Conservation (phyloP, 495 filamentous ascomycete genomes). For the Tricharina praecox region DNA sequence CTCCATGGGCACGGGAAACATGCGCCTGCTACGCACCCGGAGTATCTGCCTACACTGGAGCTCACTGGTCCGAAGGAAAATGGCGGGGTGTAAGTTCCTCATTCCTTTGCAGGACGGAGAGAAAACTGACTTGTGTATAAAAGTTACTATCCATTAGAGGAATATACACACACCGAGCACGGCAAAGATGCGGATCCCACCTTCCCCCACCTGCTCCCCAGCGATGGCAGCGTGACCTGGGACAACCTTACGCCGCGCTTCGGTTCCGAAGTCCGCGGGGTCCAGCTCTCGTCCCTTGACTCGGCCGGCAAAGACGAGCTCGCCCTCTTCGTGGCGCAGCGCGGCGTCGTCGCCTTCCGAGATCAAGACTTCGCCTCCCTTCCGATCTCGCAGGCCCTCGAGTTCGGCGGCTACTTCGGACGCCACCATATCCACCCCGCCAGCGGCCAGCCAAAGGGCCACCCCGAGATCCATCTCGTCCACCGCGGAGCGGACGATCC, state of each 20-base stretch:
- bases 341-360: slow-evolving; percentile 66
- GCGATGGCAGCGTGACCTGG: slow-evolving; percentile 31
- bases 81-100: slow-evolving; percentile 9
- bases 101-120: neutral
- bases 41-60: slow-evolving; percentile 66
- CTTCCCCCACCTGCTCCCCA: slow-evolving; percentile 49
- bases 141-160: slow-evolving; percentile 45
- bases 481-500: slow-evolving; percentile 53
- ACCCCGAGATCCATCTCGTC: slow-evolving; percentile 63
- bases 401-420: slow-evolving; percentile 62
- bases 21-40: slow-evolving; percentile 38
- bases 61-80: slow-evolving; percentile 33
- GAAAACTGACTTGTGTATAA: neutral
- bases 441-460: slow-evolving; percentile 49
- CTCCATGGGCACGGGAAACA: slow-evolving; percentile 28
- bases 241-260: slow-evolving; percentile 52
- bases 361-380: slow-evolving; percentile 62
- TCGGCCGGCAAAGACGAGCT: slow-evolving; percentile 60
- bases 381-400: slow-evolving; percentile 48
- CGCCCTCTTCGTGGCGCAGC: slow-evolving; percentile 58
- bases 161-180: slow-evolving; percentile 55
- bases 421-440: slow-evolving; percentile 68
- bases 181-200: slow-evolving; percentile 52
- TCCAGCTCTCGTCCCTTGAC: slow-evolving; percentile 56
- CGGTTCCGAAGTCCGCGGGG: slow-evolving; percentile 54